Percentiles rank a stretch among this genome's conserved stretches.
Evolutionary conservation across 1,139 yeast genomes (phyloP).

Genomic region (Scheffersomyces illinoinensis): DNA sequence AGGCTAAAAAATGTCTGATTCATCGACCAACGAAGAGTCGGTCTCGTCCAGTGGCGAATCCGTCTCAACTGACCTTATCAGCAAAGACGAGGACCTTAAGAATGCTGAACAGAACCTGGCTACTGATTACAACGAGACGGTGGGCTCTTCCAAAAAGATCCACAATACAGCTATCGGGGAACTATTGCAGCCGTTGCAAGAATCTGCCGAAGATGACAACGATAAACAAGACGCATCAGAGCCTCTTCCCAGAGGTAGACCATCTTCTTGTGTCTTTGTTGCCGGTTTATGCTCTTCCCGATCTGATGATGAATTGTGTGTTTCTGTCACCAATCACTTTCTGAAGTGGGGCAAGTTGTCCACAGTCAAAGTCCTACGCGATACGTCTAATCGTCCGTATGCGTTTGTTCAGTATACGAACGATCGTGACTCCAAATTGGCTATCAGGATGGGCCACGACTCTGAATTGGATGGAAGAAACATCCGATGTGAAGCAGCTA

Average conservation of each 20-base stretch:
- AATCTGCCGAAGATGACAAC: background rate
- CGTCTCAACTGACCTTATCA: background rate
- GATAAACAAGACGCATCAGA: background rate
- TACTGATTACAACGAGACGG: background rate
- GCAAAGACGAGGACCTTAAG: background rate
- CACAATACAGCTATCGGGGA: background rate
- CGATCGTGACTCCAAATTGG: constrained; percentile 69
- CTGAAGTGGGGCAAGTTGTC: constrained; percentile 67
- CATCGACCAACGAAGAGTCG: background rate
- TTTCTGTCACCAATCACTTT: constrained; percentile 67
- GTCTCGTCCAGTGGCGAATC: background rate
- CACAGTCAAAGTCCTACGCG: constrained; percentile 84
- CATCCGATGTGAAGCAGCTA: constrained; percentile 86
- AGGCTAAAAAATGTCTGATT: background rate
- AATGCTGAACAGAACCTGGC: background rate
- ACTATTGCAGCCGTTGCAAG: background rate
- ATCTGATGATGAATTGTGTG: constrained; percentile 68
- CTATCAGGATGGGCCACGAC: constrained; percentile 70
- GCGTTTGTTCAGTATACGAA: constrained; percentile 87
- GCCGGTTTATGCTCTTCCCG: constrained; percentile 69
- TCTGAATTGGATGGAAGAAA: constrained; percentile 69
- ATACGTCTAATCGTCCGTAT: constrained; percentile 81
- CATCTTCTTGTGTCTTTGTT: constrained; percentile 87
- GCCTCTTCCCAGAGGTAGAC: constrained; percentile 36
- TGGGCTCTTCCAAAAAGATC: background rate